These are phyloP conservation scores for Komagataea norvegica DNA, from an alignment of 1,139 yeast species.

Conservation along the genomic window DNA sequence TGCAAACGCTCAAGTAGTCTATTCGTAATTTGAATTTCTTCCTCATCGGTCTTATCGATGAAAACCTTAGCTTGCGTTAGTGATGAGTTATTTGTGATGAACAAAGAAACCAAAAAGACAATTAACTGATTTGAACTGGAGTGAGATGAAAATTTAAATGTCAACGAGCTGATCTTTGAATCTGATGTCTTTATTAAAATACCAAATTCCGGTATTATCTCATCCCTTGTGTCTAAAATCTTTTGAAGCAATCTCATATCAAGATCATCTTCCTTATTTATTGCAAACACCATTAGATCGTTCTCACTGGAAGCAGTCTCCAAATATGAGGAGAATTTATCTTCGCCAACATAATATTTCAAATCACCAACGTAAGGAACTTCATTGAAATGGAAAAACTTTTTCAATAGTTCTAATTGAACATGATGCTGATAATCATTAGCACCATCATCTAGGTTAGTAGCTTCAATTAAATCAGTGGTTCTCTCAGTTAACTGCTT, in stretches of 20 bases:
- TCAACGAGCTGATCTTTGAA: conserved; percentile 7
- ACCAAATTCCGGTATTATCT: conserved; percentile 11
- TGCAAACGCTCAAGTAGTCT: conserved; percentile 4
- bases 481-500: conserved; percentile 62
- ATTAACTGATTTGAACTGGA: conserved; percentile 8
- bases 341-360: conserved; percentile 19
- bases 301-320: conserved; percentile 16
- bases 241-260: conserved; percentile 7
- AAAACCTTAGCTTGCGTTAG: conserved; percentile 6
- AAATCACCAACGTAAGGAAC: conserved; percentile 24
- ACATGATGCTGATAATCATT: conserved; percentile 6
- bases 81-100: conserved; percentile 9
- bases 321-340: conserved; percentile 19
- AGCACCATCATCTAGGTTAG: conserved; percentile 23
- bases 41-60: not conserved
- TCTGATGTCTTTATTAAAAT: conserved; percentile 10
- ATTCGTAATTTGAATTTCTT: not conserved
- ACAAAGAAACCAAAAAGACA: conserved; percentile 7
- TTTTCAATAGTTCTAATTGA: conserved; percentile 20
- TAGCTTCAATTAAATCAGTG: conserved; percentile 60
- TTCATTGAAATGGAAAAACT: conserved; percentile 23
- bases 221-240: conserved; percentile 1
- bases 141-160: conserved; percentile 5
- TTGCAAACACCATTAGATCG: conserved; percentile 20
- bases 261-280: conserved; percentile 12